Evolutionary conservation across 768 basidiomycete genomes (phyloP), one percentile per base, ranked within the genome.

Genomic region (Dentipellis fragilis): DNA sequence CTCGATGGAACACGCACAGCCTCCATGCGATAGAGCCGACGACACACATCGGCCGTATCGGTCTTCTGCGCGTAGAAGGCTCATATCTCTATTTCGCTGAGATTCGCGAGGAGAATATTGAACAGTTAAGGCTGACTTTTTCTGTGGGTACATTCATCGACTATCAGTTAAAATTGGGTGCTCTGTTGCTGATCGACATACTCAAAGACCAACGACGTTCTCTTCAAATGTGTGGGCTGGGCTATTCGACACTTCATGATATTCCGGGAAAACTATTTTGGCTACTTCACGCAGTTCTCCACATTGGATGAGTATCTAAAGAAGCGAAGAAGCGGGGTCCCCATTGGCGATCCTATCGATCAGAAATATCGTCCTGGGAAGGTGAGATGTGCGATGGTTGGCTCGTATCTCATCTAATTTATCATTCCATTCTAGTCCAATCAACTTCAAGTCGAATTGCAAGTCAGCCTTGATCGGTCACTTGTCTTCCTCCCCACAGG

Each of bases 251-350:
- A 92, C 64, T 77, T 95, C 60, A 88, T 98, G 83, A 81, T 86
- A 40, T 65, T 96, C 56, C 83, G 87, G 48, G 92, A 95, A 64
- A 97, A 97, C 69, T 98, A 98, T 69, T 83, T 97, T 51, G 95
- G 95, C 10, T 78, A 81, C 4, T 98, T 96, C 69, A 96, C 93
- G 1, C 89, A 95, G 61, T 97, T 94, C 63, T 84, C 85, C 2
- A 96, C 91, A 0, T 74, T 92, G 42, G 79, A 78, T 19, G 95
- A 98, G 71, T 95, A 92, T 66, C 72, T 92, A 48, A 80, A 85
- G 53, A 87, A 83, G 63, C 77, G 82, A 42, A 75, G 72, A 46
- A 73, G 72, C 51, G 78, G 78, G 1, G 79, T 21, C 14, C 48
- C 81, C 10, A 73, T 84, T 12, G 94, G 93, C 4, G 94, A 97